Conservation (phyloP, 2,329 filamentous ascomycete genomes). For the Colletotrichum sp. region DNA sequence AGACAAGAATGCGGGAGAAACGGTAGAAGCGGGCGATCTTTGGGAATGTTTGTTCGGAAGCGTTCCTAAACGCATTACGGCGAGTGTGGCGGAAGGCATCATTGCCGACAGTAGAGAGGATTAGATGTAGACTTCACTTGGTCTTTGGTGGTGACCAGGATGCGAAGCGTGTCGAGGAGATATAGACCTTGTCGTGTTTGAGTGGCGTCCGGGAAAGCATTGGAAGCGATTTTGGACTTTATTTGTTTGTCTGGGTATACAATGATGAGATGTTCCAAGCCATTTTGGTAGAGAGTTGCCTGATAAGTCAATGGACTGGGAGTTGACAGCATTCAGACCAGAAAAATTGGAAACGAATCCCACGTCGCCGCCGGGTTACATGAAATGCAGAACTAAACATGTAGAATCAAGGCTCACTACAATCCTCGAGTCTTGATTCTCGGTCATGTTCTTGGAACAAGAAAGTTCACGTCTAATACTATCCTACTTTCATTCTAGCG, state of each 20-base stretch:
- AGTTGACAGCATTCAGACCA: not conserved
- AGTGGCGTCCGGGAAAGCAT: not conserved
- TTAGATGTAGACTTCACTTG: not conserved
- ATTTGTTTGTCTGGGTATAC: not conserved
- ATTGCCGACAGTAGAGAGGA: not conserved
- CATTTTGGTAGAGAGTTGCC: not conserved
- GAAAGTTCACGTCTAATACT: not conserved
- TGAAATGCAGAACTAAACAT: not conserved
- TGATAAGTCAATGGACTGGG: not conserved
- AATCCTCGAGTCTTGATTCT: not conserved
- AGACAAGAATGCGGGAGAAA: constrained; percentile 75
- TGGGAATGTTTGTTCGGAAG: constrained; percentile 88
- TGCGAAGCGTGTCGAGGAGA: not conserved
- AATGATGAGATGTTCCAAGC: not conserved
- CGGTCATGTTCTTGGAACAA: not conserved
- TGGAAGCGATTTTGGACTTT: not conserved
- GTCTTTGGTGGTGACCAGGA: not conserved
- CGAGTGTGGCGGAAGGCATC: not conserved
- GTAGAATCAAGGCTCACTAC: not conserved
- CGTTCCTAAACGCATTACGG: constrained; percentile 37
- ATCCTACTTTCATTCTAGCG: not conserved
- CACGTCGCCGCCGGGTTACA: not conserved
- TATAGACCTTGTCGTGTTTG: not conserved
- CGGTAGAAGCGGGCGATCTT: constrained; percentile 78
- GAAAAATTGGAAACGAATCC: not conserved